Conservation (phyloP, 148 eudicot species). For the Mesembryanthemum crystallinum region DNA sequence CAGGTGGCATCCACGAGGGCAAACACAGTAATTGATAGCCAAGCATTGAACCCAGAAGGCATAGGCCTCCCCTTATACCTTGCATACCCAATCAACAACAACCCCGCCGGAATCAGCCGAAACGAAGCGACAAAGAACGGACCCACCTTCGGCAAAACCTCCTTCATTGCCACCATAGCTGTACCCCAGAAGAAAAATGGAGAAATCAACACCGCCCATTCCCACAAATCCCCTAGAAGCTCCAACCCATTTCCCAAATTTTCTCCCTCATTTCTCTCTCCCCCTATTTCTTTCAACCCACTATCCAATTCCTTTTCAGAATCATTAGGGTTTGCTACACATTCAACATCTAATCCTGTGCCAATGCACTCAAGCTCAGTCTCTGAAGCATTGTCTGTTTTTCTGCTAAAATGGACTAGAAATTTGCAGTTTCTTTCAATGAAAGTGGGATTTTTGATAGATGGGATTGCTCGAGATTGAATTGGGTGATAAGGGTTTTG, state of each 20-base stretch:
- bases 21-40: slow-evolving; percentile 74
- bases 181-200: slow-evolving; percentile 99
- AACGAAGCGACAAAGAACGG: slow-evolving; percentile 73
- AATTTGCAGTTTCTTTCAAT: not conserved
- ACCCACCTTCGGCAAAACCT: slow-evolving; percentile 79
- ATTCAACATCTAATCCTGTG: slow-evolving; percentile 56
- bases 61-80: slow-evolving; percentile 48
- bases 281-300: not conserved
- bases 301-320: not conserved
- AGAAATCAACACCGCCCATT: slow-evolving; percentile 76
- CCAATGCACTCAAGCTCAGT: slow-evolving; percentile 46
- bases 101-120: slow-evolving; percentile 79
- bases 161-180: slow-evolving; percentile 99
- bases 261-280: slow-evolving; percentile 15
- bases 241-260: slow-evolving; percentile 17
- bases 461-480: not conserved
- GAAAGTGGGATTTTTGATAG: not conserved
- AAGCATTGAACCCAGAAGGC: slow-evolving; percentile 79
- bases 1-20: slow-evolving; percentile 84
- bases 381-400: slow-evolving; percentile 4
- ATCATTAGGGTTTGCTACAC: slow-evolving; percentile 26
- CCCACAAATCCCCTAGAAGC: slow-evolving; percentile 37
- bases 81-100: slow-evolving; percentile 72
- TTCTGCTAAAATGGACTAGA: not conserved
- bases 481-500: not conserved